Conservation (phyloP, 331 rosid genomes). For the Stylosanthes scabra region DNA sequence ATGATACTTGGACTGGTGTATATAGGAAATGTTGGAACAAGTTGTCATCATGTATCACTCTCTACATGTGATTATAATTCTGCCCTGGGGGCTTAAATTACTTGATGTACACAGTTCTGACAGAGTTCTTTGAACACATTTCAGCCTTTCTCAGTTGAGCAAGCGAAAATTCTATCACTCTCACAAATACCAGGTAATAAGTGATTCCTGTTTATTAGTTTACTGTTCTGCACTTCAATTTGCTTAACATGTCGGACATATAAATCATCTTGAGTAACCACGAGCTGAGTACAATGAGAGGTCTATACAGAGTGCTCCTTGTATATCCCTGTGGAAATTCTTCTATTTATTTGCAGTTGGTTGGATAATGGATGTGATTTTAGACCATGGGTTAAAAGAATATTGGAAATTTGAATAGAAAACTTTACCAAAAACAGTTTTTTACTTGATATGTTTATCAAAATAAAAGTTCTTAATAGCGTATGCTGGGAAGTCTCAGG, state of each 20-base stretch:
- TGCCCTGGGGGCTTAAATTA: constrained; percentile 2
- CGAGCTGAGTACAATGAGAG: constrained; percentile 12
- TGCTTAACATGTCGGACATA: not conserved
- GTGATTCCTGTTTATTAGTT: constrained; percentile 1
- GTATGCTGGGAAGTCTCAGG: no score
- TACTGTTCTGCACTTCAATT: not conserved
- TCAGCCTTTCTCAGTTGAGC: constrained; percentile 61
- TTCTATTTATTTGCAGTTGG: not conserved
- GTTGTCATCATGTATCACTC: constrained; percentile 11
- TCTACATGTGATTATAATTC: constrained; percentile 27
- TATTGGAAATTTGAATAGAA: not conserved
- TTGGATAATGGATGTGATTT: not conserved
- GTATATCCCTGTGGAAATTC: not conserved
- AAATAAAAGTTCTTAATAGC: not conserved
- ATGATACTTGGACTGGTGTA: constrained; percentile 6
- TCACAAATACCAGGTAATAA: constrained; percentile 74
- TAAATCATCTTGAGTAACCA: constrained; percentile 5
- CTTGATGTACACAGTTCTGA: constrained; percentile 16
- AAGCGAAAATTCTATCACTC: constrained; percentile 81
- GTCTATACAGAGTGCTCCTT: not conserved
- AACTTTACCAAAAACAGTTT: not conserved
- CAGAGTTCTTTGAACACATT: constrained; percentile 36
- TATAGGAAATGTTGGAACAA: constrained; percentile 17
- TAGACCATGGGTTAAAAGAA: not conserved
- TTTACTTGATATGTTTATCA: constrained; percentile 3